Evolutionary conservation across 2,329 filamentous ascomycete species (phyloP).

Genomic region (Setomelanomma holmii): DNA sequence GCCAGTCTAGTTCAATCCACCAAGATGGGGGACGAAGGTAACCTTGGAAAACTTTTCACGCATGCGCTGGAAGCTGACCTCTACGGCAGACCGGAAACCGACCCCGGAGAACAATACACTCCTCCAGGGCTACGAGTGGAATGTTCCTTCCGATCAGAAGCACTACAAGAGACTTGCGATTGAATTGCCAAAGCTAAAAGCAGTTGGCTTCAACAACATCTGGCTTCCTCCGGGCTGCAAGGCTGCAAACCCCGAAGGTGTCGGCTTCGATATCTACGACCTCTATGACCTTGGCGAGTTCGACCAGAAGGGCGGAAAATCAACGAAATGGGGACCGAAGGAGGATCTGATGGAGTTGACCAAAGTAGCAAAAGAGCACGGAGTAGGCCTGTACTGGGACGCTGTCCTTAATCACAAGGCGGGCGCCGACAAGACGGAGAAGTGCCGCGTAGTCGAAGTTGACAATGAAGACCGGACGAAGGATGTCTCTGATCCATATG

Average conservation of each 20-base stretch:
- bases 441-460: slow-evolving; percentile 69
- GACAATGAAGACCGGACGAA: slow-evolving; percentile 65
- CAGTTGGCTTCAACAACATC: slow-evolving; percentile 60
- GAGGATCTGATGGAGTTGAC: slow-evolving; percentile 65
- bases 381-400: slow-evolving; percentile 70
- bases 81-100: slow-evolving; percentile 37
- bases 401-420: slow-evolving; percentile 77
- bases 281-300: slow-evolving; percentile 76
- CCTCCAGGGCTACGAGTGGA: slow-evolving; percentile 78
- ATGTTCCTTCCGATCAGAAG: slow-evolving; percentile 64
- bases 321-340: slow-evolving; percentile 74
- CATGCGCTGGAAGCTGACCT: too few species aligned
- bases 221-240: slow-evolving; percentile 79
- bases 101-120: slow-evolving; percentile 55
- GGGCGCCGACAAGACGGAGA: slow-evolving; percentile 70
- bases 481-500: slow-evolving; percentile 61
- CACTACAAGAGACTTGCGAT: slow-evolving; percentile 67
- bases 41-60: not conserved
- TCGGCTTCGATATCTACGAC: slow-evolving; percentile 70
- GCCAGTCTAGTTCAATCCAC: too few species aligned
- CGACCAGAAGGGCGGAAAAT: slow-evolving; percentile 68
- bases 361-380: slow-evolving; percentile 58
- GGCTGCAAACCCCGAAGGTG: slow-evolving; percentile 65
- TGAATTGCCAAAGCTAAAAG: slow-evolving; percentile 62
- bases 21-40: slow-evolving; percentile 39